A percentile compares a stretch with the other conserved stretches of the same genome.
Conservation (phyloP, 176 grass and related monocot species). For the Areca catechu region DNA sequence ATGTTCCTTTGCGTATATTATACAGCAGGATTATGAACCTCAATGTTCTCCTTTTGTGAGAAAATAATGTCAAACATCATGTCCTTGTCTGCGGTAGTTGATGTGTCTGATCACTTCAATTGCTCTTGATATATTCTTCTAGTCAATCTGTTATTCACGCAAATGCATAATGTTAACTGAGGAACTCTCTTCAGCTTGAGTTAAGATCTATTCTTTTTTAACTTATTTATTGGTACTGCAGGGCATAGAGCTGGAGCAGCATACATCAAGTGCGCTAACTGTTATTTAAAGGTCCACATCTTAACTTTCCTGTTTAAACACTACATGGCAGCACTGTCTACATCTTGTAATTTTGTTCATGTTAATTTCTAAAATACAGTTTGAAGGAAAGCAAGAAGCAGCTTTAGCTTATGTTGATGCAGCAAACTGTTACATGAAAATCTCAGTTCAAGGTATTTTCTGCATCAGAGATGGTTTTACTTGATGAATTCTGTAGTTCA, state of each 20-base stretch:
- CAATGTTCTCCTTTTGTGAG: no score
- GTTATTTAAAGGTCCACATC: slow-evolving; percentile 60
- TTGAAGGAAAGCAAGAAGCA: slow-evolving; percentile 85
- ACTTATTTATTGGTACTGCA: slow-evolving; percentile 25
- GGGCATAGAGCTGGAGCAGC: slow-evolving; percentile 80
- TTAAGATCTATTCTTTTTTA: neutral
- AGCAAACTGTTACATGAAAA: slow-evolving; percentile 93
- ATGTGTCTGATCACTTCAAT: no score
- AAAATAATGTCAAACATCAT: no score
- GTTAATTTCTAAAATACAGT: slow-evolving; percentile 27
- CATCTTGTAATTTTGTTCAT: neutral
- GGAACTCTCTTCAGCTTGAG: neutral
- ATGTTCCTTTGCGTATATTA: no score
- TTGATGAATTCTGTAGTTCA: neutral
- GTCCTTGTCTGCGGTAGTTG: no score
- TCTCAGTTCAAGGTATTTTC: slow-evolving; percentile 47
- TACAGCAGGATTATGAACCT: no score
- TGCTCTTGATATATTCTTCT: no score
- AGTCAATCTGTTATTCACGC: neutral
- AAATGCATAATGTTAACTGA: neutral
- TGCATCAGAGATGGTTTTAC: neutral
- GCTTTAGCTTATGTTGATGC: slow-evolving; percentile 73
- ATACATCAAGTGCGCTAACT: slow-evolving; percentile 76
- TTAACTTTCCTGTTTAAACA: neutral
- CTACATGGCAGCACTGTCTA: no score